Percentiles rank a stretch among this genome's conserved stretches.
phyloP scores from a whole-genome alignment of 306 rosid genomes.

The Rubus idaeus region DNA sequence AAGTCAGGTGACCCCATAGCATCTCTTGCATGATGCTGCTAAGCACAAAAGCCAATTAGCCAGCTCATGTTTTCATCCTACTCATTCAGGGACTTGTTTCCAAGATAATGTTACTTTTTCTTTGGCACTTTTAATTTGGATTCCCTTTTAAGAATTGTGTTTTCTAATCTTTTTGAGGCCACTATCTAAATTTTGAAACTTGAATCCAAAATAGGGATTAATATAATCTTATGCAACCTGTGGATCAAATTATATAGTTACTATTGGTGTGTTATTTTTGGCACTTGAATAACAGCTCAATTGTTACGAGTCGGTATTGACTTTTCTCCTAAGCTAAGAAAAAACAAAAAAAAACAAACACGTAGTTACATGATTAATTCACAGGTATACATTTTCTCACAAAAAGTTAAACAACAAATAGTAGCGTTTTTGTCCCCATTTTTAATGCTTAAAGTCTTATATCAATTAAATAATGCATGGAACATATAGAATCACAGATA shows the following conservation, averaged over 20 bases:
- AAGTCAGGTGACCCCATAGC: background rate
- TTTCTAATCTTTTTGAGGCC: background rate
- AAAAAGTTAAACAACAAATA: background rate
- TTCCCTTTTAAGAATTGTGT: background rate
- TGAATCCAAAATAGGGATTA: background rate
- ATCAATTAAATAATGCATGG: background rate
- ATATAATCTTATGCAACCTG: background rate
- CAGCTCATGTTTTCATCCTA: background rate
- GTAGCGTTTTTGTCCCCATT: background rate
- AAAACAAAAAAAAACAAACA: background rate
- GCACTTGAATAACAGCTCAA: no score
- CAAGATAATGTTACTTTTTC: background rate
- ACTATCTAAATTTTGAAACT: background rate
- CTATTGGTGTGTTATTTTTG: background rate
- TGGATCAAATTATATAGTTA: background rate
- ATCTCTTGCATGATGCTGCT: constrained; percentile 1
- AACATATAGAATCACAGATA: background rate
- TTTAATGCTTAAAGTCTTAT: background rate
- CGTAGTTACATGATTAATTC: background rate
- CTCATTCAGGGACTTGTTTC: background rate
- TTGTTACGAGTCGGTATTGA: background rate
- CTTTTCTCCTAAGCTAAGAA: background rate
- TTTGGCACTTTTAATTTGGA: background rate
- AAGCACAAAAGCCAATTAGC: constrained; percentile 9
- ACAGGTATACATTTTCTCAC: background rate